Evolutionary conservation across 1,284 basidiomycete species (phyloP), one percentile per base, ranked within the genome.

Genomic region (Trametes polyzona): DNA sequence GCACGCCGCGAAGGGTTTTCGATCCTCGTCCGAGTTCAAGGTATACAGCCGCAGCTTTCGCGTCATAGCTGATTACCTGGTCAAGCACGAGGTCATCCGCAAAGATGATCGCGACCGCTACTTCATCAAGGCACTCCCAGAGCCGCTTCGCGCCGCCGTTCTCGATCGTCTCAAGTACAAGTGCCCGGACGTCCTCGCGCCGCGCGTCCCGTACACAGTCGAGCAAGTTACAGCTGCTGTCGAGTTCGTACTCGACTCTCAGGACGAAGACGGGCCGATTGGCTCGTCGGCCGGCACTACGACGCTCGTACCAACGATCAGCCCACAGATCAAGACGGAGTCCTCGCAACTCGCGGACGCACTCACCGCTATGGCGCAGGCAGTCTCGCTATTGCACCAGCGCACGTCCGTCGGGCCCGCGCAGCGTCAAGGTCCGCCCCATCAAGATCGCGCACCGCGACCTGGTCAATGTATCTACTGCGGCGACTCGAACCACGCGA

Each of bases 1-100:
- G 14, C 30, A 14, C 41, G 48, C 4, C 17, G 9, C 6, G 4
- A 17, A 0, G 29, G n/a, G 1, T n/a, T 43, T 47, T 11, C 16
- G 27, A 1, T 30, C 41, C 0, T 10, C 29, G 23, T 29, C 47
- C 3, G 48, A 46, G 8, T 49, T 54, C 57, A 44, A 33, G 39
- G 21, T 23, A 3, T 59, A 51, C 42, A 49, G 47, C 37, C 47
- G 57, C 14, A 27, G 37, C 2, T 59, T 59, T 19, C n/a, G 47
- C 0, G 26, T 26, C 29, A 12, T 59, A 5, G 43, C 52, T 0
- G 43, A 35, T 42, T 54, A n/a, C n/a, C n/a, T n/a, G n/a, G n/a
- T n/a, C n/a, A n/a, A n/a, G n/a, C n/a, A n/a, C n/a, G n/a, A n/a
- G 2, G 17, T 26, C n/a, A 16, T 61, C 0, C 27, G 39, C 9